Conservation (phyloP, 352 stramenopile species). For the Globisporangium radiosum region DNA sequence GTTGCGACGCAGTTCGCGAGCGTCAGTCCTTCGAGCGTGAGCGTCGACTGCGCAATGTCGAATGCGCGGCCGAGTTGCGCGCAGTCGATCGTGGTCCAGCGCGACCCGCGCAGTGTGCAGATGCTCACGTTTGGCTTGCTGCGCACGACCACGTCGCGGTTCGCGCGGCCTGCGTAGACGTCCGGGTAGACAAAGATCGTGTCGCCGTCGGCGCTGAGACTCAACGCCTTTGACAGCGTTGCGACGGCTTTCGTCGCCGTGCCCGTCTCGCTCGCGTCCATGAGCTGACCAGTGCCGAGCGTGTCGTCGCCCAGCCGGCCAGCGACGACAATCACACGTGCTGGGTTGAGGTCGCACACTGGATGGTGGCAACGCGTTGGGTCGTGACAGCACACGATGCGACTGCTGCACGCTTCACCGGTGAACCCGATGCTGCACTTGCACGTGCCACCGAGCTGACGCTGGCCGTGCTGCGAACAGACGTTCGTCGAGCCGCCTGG, state of each 20-base stretch:
- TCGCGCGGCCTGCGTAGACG: slow-evolving; percentile 27
- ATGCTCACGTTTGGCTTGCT: slow-evolving; percentile 21
- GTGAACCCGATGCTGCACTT: slow-evolving; percentile 64
- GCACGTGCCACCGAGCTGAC: slow-evolving; percentile 27
- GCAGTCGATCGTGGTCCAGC: slow-evolving; percentile 47
- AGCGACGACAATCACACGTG: slow-evolving; percentile 44
- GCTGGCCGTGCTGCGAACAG: slow-evolving; percentile 36
- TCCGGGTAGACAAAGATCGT: slow-evolving; percentile 58
- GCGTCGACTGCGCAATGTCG: slow-evolving; percentile 1
- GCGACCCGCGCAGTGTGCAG: slow-evolving; percentile 34
- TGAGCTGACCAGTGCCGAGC: slow-evolving; percentile 42
- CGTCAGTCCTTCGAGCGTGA: slow-evolving; percentile 30
- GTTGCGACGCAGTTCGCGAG: slow-evolving; percentile 25
- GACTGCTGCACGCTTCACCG: slow-evolving; percentile 58
- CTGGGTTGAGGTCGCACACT: slow-evolving; percentile 28
- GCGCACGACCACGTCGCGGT: slow-evolving; percentile 25
- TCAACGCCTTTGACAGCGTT: slow-evolving; percentile 32
- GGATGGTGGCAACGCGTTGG: slow-evolving; percentile 23
- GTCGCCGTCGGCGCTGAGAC: slow-evolving; percentile 21
- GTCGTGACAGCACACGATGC: slow-evolving; percentile 51
- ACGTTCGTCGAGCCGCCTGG: slow-evolving; percentile 13
- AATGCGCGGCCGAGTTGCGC: slow-evolving; percentile 12
- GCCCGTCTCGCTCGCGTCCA: slow-evolving; percentile 44
- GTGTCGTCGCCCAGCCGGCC: slow-evolving; percentile 44
- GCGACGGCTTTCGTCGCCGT: slow-evolving; percentile 45